These are phyloP conservation scores for Ambrosiella beaveri DNA, from an alignment of 2,329 filamentous ascomycete species.

Conservation along the genomic window DNA sequence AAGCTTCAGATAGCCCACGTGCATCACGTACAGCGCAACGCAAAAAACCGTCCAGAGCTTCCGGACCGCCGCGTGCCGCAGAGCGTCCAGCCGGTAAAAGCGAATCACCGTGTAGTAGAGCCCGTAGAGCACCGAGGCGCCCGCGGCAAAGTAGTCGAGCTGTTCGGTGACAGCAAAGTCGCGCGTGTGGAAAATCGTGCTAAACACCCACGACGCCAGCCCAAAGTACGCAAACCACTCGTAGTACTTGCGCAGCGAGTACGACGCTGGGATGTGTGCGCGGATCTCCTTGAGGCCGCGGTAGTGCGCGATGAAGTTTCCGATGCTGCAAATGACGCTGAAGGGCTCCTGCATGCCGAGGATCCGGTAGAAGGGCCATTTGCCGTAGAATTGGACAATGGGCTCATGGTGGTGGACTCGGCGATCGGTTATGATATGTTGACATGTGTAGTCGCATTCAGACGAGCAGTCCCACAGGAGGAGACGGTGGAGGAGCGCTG, in stretches of 20 bases:
- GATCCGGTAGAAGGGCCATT: constrained; percentile 91
- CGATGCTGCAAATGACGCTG: constrained; percentile 78
- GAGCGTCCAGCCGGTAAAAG: constrained; percentile 61
- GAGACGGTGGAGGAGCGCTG: constrained; percentile 69
- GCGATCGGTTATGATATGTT: constrained; percentile 68
- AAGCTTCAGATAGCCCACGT: constrained; percentile 70
- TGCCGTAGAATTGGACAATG: constrained; percentile 88
- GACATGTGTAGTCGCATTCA: constrained; percentile 97
- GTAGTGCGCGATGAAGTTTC: constrained; percentile 79
- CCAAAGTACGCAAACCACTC: constrained; percentile 64
- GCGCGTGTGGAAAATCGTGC: constrained; percentile 79
- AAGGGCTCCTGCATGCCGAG: constrained; percentile 90
- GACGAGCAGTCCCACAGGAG: constrained; percentile 82
- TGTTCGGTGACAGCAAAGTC: constrained; percentile 80
- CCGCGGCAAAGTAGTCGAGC: constrained; percentile 89
- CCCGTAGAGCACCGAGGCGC: constrained; percentile 77
- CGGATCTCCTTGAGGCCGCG: constrained; percentile 56
- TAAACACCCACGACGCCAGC: constrained; percentile 69
- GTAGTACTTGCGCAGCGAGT: constrained; percentile 69
- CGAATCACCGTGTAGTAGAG: constrained; percentile 71
- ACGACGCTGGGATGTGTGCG: constrained; percentile 50
- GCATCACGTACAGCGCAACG: constrained; percentile 48
- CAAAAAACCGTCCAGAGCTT: constrained; percentile 64
- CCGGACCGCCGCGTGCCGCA: constrained; percentile 33
- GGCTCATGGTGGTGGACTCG: constrained; percentile 49